These are phyloP conservation scores for Pilaira anomala DNA, from an alignment of 192 early-diverging fungal species.

Conservation along the genomic window DNA sequence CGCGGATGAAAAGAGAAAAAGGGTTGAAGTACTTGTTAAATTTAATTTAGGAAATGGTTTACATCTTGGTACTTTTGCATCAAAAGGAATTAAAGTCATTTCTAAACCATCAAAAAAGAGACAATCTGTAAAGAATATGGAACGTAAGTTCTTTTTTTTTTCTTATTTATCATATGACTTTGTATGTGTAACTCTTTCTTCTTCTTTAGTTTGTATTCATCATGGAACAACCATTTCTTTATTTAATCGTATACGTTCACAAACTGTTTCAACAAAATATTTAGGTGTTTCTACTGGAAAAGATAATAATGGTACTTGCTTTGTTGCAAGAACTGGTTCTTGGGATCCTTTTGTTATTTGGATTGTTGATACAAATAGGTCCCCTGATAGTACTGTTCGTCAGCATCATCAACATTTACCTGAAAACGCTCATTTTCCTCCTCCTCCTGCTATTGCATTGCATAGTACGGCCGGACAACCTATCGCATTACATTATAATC, in stretches of 20 bases:
- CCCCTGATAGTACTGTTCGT: not conserved
- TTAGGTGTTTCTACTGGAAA: conserved; percentile 56
- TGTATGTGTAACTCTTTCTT: not conserved
- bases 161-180: not conserved
- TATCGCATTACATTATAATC: conserved; percentile 81
- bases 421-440: conserved; percentile 12
- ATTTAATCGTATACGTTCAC: conserved; percentile 87
- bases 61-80: conserved; percentile 65
- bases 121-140: conserved; percentile 78
- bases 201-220: conserved; percentile 65
- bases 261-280: conserved; percentile 88
- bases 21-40: conserved; percentile 69
- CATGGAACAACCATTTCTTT: conserved; percentile 83
- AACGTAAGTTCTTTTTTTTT: conserved; percentile 31
- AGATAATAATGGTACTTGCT: conserved; percentile 51
- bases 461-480: conserved; percentile 55
- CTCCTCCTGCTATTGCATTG: conserved; percentile 46
- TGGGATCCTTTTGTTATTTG: conserved; percentile 91
- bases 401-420: conserved; percentile 7
- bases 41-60: conserved; percentile 63
- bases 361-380: conserved; percentile 66
- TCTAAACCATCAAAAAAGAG: conserved; percentile 91
- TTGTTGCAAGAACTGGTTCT: conserved; percentile 66
- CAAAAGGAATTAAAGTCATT: conserved; percentile 82
- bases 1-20: conserved; percentile 77